Conservation (phyloP, 2,329 filamentous ascomycete genomes). For the Aschersonia sp. region DNA sequence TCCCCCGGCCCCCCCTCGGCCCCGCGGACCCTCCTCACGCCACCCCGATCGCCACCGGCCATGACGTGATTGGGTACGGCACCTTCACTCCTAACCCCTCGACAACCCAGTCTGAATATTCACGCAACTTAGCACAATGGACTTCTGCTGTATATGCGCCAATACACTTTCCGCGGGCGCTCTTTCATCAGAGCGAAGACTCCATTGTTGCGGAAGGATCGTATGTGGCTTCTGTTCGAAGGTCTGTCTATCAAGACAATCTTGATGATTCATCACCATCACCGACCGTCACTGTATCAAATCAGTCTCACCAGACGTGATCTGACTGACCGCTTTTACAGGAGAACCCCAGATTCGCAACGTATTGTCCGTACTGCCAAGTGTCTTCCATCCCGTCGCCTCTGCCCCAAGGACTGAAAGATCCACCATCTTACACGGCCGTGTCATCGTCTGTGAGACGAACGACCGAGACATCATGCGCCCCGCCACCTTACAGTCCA, state of each 20-base stretch:
- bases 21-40: too few species aligned
- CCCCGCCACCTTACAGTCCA: slow-evolving; percentile 24
- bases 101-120: too few species aligned
- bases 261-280: background rate
- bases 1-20: too few species aligned
- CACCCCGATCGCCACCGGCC: background rate
- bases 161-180: slow-evolving; percentile 40
- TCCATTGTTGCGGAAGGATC: slow-evolving; percentile 55
- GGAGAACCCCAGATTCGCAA: slow-evolving; percentile 53
- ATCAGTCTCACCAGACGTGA: too few species aligned
- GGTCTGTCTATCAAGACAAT: slow-evolving; percentile 22
- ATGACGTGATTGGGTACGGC: slow-evolving; percentile 4
- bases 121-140: slow-evolving; percentile 12
- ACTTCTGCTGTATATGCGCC: slow-evolving; percentile 58
- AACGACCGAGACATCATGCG: slow-evolving; percentile 10
- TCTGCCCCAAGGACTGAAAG: slow-evolving; percentile 47
- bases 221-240: slow-evolving; percentile 60
- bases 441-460: slow-evolving; percentile 13
- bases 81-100: background rate
- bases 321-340: background rate
- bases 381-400: slow-evolving; percentile 44
- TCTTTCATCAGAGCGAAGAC: slow-evolving; percentile 39
- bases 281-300: background rate
- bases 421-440: slow-evolving; percentile 51
- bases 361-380: slow-evolving; percentile 64